Conservation (phyloP, 805 yeast species). For the Yarrowia bubula region DNA sequence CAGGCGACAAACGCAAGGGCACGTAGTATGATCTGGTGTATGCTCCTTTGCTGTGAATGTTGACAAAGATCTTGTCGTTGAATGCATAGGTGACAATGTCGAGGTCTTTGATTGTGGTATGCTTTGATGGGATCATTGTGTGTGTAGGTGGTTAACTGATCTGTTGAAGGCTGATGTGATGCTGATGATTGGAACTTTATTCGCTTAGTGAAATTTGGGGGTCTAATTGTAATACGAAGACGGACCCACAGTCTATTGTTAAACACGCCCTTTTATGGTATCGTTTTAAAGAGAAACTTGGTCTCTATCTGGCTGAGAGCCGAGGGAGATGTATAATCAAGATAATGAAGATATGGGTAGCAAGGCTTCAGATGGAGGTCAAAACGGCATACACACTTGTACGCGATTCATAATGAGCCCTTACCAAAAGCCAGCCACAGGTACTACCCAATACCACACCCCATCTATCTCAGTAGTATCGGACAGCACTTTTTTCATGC, state of each 20-base stretch:
- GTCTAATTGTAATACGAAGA: not conserved
- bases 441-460: not conserved
- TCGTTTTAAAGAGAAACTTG: not conserved
- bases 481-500: not conserved
- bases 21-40: constrained; percentile 35
- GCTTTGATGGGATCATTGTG: constrained; percentile 21
- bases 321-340: too few relatives aligned
- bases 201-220: not conserved
- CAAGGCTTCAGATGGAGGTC: too few relatives aligned
- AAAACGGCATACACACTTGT: too few relatives aligned
- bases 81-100: constrained; percentile 37
- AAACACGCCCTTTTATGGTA: not conserved
- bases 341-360: too few relatives aligned
- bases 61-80: constrained; percentile 37
- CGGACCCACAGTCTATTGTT: not conserved
- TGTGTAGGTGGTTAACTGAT: not conserved
- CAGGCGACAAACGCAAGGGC: constrained; percentile 30
- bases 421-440: too few relatives aligned
- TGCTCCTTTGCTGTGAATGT: constrained; percentile 37
- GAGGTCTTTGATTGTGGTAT: constrained; percentile 32
- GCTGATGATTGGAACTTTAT: not conserved
- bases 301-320: not conserved
- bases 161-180: not conserved
- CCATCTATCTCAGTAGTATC: not conserved
- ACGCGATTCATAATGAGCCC: too few relatives aligned